Percentiles rank a stretch among this genome's conserved stretches.
Evolutionary conservation across 768 basidiomycete species (phyloP).

Genomic region (Xerocomellus chrysenteron): DNA sequence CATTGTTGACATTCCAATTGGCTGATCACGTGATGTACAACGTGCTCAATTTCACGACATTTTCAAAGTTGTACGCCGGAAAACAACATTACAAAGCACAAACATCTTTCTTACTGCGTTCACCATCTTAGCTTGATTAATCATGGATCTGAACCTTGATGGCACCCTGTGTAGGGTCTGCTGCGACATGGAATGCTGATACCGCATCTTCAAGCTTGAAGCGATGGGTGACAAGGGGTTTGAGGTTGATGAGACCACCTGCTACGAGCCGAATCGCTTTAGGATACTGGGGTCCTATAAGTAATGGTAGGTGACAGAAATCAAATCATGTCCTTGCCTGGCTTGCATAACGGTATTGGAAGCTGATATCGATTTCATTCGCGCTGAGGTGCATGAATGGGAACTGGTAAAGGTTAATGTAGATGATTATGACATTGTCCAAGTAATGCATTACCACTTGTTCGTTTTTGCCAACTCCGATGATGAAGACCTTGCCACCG

Average conservation of each 20-base stretch:
- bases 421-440: background rate
- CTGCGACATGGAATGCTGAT: conserved; percentile 76
- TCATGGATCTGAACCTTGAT: conserved; percentile 70
- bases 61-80: background rate
- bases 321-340: conserved; percentile 36
- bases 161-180: conserved; percentile 63
- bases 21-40: conserved; percentile 22
- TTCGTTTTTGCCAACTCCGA: conserved; percentile 67
- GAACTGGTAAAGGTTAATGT: conserved; percentile 39
- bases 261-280: conserved; percentile 83
- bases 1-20: conserved; percentile 3
- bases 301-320: background rate
- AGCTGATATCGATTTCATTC: conserved; percentile 66
- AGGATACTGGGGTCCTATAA: conserved; percentile 54
- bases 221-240: conserved; percentile 78
- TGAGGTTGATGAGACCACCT: conserved; percentile 66
- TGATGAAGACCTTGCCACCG: conserved; percentile 68
- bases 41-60: too few relatives aligned
- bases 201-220: conserved; percentile 72
- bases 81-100: background rate
- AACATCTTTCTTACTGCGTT: background rate
- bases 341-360: conserved; percentile 70
- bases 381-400: conserved; percentile 74
- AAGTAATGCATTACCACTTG: conserved; percentile 41
- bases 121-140: conserved; percentile 21